Evolutionary conservation across 352 stramenopile species (phyloP).

Genomic region (Globisporangium orthogonon): DNA sequence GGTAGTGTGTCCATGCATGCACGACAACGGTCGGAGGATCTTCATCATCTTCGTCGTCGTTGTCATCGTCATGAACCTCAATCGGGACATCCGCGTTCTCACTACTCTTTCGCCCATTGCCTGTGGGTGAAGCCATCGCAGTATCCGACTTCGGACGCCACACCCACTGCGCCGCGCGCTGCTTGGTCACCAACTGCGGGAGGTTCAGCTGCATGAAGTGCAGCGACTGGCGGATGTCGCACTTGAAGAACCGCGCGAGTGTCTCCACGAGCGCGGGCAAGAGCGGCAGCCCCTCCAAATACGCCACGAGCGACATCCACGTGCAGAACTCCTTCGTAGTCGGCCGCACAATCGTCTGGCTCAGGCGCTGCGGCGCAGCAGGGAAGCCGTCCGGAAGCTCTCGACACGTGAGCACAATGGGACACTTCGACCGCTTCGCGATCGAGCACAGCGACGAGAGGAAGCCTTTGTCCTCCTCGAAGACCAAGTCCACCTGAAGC

Average conservation of each 20-base stretch:
- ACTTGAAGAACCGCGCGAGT: conserved; percentile 48
- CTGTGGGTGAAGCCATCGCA: background rate
- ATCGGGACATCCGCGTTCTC: background rate
- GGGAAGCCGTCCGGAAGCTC: conserved; percentile 60
- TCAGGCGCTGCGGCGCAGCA: conserved; percentile 32
- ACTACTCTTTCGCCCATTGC: background rate
- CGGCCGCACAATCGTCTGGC: conserved; percentile 31
- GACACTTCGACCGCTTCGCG: conserved; percentile 74
- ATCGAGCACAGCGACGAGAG: conserved; percentile 64
- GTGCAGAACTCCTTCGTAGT: conserved; percentile 49
- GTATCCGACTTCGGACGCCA: conserved; percentile 8
- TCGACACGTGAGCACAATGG: conserved; percentile 67
- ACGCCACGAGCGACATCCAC: conserved; percentile 60
- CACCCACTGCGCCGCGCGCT: conserved; percentile 10
- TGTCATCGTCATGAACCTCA: background rate
- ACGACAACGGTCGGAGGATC: conserved; percentile 10
- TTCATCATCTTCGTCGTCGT: conserved; percentile 2
- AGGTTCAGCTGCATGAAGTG: conserved; percentile 62
- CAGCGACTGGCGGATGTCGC: conserved; percentile 61
- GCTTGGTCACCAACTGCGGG: conserved; percentile 13
- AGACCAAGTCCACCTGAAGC: conserved; percentile 53
- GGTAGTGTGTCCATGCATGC: conserved; percentile 44
- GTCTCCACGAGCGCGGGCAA: conserved; percentile 23
- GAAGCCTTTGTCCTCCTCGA: conserved; percentile 81
- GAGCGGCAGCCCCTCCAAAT: conserved; percentile 45